Evolutionary conservation across 805 yeast genomes (phyloP), one percentile per base, ranked within the genome.

Genomic region (Ogataea dorogensis): DNA sequence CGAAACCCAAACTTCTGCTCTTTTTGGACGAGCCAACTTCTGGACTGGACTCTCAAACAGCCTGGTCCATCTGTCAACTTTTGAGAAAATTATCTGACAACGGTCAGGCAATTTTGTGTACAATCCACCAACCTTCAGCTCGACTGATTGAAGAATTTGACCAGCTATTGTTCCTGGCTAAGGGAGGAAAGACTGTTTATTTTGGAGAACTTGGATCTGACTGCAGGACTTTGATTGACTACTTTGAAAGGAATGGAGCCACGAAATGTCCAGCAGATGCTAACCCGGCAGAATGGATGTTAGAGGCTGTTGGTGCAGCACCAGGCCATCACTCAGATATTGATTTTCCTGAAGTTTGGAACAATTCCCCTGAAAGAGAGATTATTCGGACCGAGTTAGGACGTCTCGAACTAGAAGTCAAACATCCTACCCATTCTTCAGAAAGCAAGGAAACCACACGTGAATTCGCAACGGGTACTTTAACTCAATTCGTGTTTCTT

Each of bases 211-310:
- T 79, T 39, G 87, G 89, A 33, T 53, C 67, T 17, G 69, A 77
- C 43, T 76, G 53, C 33, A 21, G 30, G 16, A 69, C 74, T 6
- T 66, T 81, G 63, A 78, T 80, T 36, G 61, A 71, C 34, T 81
- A 81, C 53, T 81, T 81, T 48, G 86, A 81, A 54, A 55, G 54
- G 7, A 56, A 79, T 45, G 86, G 86, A 27, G 76, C 87, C 16
- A 70, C 67, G 16, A 67, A 67, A 36, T 82, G 88, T 62, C 86
- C 87, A n/a, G 60, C 65, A 3, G 66, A 69, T 31, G 86, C 83
- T 5, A 82, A 82, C 46, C 89, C 89, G 12, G 88, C 87, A 10
- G 95, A 85, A 64, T 86, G 93, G 91, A 86, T 86, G 93, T 68
- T 86, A 58, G 83, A 81, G 44, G 82, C 77, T 45, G 81, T 81